Evolutionary conservation across 257 asterid species (phyloP).

Genomic region (Primulina huaijiensis): DNA sequence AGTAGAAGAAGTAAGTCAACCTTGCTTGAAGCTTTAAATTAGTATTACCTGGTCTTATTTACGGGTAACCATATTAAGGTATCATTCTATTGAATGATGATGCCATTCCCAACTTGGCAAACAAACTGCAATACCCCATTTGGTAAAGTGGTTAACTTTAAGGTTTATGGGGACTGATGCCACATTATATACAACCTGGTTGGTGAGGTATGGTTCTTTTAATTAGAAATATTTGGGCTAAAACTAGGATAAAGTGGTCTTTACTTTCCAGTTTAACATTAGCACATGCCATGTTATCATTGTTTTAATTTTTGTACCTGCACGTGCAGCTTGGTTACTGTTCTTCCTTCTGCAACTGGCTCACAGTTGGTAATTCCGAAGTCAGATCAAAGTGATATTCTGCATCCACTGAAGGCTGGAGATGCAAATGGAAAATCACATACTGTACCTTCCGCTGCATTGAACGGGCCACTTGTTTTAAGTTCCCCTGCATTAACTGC

Average conservation of each 20-base stretch:
- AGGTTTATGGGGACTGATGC: background rate
- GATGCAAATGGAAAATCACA: constrained; percentile 42
- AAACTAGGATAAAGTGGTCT: background rate
- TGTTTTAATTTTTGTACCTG: constrained; percentile 17
- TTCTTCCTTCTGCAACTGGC: constrained; percentile 29
- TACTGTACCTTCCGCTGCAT: constrained; percentile 20
- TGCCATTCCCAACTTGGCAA: background rate
- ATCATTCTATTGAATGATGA: background rate
- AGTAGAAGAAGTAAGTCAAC: background rate
- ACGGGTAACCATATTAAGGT: background rate
- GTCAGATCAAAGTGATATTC: constrained; percentile 29
- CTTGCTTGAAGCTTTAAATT: background rate
- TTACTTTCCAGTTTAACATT: background rate
- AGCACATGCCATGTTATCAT: background rate
- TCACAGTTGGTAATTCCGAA: constrained; percentile 26
- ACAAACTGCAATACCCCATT: background rate
- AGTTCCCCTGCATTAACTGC: constrained; percentile 34
- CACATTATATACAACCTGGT: background rate
- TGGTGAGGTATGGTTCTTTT: background rate
- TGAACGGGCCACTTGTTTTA: constrained; percentile 35
- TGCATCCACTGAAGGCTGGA: constrained; percentile 32
- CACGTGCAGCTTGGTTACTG: constrained; percentile 43
- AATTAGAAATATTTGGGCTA: background rate
- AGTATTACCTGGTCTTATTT: background rate
- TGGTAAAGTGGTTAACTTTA: background rate